A percentile compares a stretch with the other conserved stretches of the same genome.
These are phyloP conservation scores for Oryza punctata DNA, from an alignment of 176 grass and related monocot species.

Conservation along the genomic window DNA sequence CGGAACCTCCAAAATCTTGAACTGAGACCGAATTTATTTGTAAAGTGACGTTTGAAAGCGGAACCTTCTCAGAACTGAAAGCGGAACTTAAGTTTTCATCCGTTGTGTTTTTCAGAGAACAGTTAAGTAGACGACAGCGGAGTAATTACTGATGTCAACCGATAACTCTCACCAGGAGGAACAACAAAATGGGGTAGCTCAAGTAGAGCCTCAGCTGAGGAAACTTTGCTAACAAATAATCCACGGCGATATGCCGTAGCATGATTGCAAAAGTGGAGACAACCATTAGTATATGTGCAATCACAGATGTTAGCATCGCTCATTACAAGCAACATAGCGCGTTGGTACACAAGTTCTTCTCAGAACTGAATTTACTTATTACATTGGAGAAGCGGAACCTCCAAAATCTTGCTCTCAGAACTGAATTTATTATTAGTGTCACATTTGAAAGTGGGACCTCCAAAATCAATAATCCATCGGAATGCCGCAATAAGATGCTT, in stretches of 20 bases:
- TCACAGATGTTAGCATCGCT: neutral
- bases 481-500: constrained; percentile 30
- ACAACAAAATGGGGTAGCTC: neutral
- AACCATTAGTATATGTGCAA: neutral
- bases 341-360: constrained; percentile 27
- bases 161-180: no score
- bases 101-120: no score
- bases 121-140: no score
- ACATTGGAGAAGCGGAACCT: neutral
- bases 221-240: neutral
- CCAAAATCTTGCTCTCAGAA: neutral
- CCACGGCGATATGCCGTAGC: no score
- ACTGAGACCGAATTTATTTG: neutral
- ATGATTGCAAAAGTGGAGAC: neutral
- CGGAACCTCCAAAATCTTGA: neutral
- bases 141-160: no score
- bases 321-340: neutral
- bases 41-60: neutral
- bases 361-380: constrained; percentile 11
- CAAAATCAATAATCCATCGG: constrained; percentile 21
- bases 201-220: neutral
- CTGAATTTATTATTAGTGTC: constrained; percentile 1
- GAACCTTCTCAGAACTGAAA: no score
- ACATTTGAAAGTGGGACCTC: neutral
- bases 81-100: neutral